Conservation (phyloP, 2,329 filamentous ascomycete genomes). For the Dactylellina sp. region DNA sequence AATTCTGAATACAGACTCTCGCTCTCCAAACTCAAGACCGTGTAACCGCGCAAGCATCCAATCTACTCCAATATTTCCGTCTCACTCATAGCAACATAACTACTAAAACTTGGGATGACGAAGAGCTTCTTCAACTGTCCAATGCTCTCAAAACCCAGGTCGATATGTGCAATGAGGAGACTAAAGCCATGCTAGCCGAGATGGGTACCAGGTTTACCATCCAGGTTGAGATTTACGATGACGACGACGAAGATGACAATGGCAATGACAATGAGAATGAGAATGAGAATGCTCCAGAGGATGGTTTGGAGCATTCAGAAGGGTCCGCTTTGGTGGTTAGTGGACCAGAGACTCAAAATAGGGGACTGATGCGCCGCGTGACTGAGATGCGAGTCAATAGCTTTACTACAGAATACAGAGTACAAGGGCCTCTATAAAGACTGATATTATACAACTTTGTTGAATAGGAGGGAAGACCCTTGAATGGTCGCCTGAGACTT, state of each 20-base stretch:
- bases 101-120: slow-evolving; percentile 29
- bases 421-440: neutral
- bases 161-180: slow-evolving; percentile 25
- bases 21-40: slow-evolving; percentile 40
- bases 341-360: neutral
- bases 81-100: slow-evolving; percentile 17
- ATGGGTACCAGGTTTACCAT: slow-evolving; percentile 49
- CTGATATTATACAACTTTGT: neutral
- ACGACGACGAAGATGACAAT: slow-evolving; percentile 9
- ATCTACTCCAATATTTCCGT: slow-evolving; percentile 36
- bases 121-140: slow-evolving; percentile 8
- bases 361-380: neutral
- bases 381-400: slow-evolving; percentile 10
- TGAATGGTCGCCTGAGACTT: no score
- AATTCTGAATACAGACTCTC: slow-evolving; percentile 19
- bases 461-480: no score
- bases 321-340: neutral
- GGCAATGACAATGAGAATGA: no score
- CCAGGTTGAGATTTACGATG: slow-evolving; percentile 27
- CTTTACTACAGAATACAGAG: slow-evolving; percentile 26
- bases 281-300: neutral
- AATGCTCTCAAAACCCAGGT: slow-evolving; percentile 8
- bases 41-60: slow-evolving; percentile 20
- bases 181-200: slow-evolving; percentile 37
- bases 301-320: no score